Percentiles rank a stretch among this genome's conserved stretches.
phyloP scores from a whole-genome alignment of 2,329 filamentous ascomycete genomes.

The Aspergillus clavatus region DNA sequence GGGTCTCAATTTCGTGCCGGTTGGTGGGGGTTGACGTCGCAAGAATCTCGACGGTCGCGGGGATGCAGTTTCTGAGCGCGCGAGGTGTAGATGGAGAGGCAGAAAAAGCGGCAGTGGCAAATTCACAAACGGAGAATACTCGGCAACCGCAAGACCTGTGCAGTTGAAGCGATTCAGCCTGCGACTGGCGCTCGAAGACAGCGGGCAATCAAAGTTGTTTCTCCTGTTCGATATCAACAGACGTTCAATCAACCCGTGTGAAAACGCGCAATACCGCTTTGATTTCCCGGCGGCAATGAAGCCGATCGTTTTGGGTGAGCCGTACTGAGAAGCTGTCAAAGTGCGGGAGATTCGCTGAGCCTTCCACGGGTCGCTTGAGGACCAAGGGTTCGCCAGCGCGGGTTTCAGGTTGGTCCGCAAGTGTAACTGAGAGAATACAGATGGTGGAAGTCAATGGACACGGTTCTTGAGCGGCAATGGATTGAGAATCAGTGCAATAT shows the following conservation, averaged over 20 bases:
- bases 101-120: conserved; percentile 2
- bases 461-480: neutral
- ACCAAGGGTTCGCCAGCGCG: conserved; percentile 19
- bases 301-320: conserved; percentile 22
- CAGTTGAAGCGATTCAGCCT: neutral
- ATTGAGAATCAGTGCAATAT: neutral
- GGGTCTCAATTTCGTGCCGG: neutral
- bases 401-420: conserved; percentile 6
- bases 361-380: conserved; percentile 28
- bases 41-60: conserved; percentile 2
- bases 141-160: neutral
- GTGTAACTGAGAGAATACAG: neutral
- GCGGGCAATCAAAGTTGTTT: neutral
- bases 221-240: neutral
- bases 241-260: conserved; percentile 4
- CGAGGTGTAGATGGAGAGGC: neutral
- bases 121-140: neutral
- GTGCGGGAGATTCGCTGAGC: conserved; percentile 30
- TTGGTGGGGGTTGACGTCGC: neutral
- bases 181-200: neutral
- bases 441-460: neutral
- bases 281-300: conserved; percentile 2
- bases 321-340: conserved; percentile 28
- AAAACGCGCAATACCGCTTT: conserved; percentile 3
- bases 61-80: conserved; percentile 6